Conservation (phyloP, 495 filamentous ascomycete genomes). For the Penicillium odoratum region DNA sequence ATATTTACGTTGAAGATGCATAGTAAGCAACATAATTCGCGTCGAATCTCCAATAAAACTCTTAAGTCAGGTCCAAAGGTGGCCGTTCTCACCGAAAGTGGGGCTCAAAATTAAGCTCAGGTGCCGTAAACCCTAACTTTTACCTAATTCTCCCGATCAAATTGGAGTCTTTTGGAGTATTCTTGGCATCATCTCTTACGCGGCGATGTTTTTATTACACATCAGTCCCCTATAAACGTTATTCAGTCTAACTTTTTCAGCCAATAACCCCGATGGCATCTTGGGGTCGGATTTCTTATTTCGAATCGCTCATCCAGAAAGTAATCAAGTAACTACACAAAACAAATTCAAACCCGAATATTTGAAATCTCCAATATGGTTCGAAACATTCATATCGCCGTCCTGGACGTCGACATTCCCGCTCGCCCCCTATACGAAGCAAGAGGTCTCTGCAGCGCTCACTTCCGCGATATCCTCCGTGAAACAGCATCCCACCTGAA, state of each 20-base stretch:
- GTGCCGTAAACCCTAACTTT: constrained; percentile 17
- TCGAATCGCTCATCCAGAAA: not conserved
- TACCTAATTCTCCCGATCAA: constrained; percentile 24
- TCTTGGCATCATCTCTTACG: constrained; percentile 10
- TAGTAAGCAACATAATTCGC: not conserved
- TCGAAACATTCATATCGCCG: constrained; percentile 33
- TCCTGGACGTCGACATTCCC: constrained; percentile 38
- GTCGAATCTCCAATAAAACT: not conserved
- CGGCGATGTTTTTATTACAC: constrained; percentile 20
- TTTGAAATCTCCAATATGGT: constrained; percentile 13
- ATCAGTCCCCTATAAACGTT: constrained; percentile 3
- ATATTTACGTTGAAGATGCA: not conserved
- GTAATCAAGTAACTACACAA: not conserved
- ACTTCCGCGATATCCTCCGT: constrained; percentile 34
- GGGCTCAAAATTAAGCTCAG: constrained; percentile 27
- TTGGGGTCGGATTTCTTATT: constrained; percentile 9
- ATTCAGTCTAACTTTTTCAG: constrained; percentile 17
- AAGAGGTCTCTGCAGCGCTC: constrained; percentile 35
- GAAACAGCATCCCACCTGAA: constrained; percentile 30
- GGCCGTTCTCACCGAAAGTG: constrained; percentile 5
- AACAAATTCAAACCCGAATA: not conserved
- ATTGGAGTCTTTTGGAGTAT: constrained; percentile 26
- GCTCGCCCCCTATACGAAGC: constrained; percentile 31
- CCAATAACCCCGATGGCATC: constrained; percentile 10
- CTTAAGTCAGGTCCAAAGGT: not conserved